Evolutionary conservation across 2,329 filamentous ascomycete genomes (phyloP), one percentile per base, ranked within the genome.

Genomic region (Talaromyces marneffei): DNA sequence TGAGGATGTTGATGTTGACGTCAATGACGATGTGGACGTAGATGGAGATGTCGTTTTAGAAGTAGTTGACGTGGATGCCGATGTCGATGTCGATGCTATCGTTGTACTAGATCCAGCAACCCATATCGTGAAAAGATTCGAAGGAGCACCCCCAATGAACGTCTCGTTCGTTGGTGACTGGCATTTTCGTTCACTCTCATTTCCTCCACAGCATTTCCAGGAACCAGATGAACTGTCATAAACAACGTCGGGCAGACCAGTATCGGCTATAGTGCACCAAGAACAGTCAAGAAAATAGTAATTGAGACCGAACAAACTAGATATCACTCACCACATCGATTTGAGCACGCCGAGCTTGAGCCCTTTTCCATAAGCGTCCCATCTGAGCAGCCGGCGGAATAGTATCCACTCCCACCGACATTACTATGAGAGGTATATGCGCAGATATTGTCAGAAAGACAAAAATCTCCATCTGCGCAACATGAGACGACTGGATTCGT

Each of bases 371-470:
- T 27, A 18, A 46, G 8, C 16, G 23, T 25, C 40, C 55, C 55
- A 57, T 57, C 18, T 42, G 55, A 57, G 31, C 55, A 57, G 7
- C 35, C 55, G 8, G 55, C 33, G 5, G 55, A 42, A 44, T 57
- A 57, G 37, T 57, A 57, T 9, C 55, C 55, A 27, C 37, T 42
- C 12, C 55, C 55, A 20, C 55, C 55, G 16, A n/a, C 35, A 31
- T 40, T 44, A n/a, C 35, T 42, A 33, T 57, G 55, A 40, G 55
- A 40, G 23, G 25, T 52, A 12, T 57, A 57, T 25, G 25, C 33
- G 37, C 55, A 57, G 25, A 57, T 39, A 46, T 57, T 57, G 37
- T 57, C 23, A 18, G 55, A 57, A 31, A 57, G 39, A 57, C 55
- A 57, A n/a, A 20, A 57, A 23, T 57, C 55, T 10, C 55, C 55